Percentiles rank a stretch among this genome's conserved stretches.
Conservation (phyloP, 2,329 filamentous ascomycete genomes). For the Curvularia eragrostidis region DNA sequence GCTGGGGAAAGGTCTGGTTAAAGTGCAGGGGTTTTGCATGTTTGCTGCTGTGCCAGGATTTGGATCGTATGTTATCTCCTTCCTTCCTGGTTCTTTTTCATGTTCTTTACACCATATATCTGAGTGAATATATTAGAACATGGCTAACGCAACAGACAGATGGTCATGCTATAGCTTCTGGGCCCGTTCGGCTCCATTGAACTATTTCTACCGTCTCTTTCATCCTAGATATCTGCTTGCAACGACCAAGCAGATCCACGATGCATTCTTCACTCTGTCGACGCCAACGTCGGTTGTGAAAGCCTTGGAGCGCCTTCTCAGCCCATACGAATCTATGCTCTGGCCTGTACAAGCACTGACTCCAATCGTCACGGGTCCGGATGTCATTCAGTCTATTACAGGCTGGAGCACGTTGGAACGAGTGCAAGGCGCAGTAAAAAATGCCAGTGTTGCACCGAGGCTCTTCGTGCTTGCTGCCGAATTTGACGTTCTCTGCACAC, state of each 20-base stretch:
- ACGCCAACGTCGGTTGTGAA: constrained; percentile 52
- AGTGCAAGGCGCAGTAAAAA: neutral
- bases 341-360: constrained; percentile 61
- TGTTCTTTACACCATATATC: no score
- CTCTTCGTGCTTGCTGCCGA: constrained; percentile 38
- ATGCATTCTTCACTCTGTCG: constrained; percentile 59
- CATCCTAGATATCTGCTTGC: constrained; percentile 60
- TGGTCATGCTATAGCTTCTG: constrained; percentile 38
- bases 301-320: constrained; percentile 54
- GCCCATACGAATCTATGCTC: constrained; percentile 60
- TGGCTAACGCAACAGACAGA: constrained; percentile 4
- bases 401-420: constrained; percentile 48
- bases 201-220: constrained; percentile 56
- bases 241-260: constrained; percentile 57
- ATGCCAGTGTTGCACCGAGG: constrained; percentile 12
- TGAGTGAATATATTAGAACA: neutral
- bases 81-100: neutral
- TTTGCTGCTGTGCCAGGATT: constrained; percentile 58
- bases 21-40: constrained; percentile 56
- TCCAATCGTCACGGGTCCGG: constrained; percentile 52
- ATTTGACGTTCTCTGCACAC: constrained; percentile 38
- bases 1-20: constrained; percentile 51
- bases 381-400: constrained; percentile 50
- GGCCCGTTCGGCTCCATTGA: constrained; percentile 29
- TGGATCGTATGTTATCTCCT: constrained; percentile 54